Evolutionary conservation across 2,329 filamentous ascomycete genomes (phyloP).

Genomic region (Neofusicoccum sp.): DNA sequence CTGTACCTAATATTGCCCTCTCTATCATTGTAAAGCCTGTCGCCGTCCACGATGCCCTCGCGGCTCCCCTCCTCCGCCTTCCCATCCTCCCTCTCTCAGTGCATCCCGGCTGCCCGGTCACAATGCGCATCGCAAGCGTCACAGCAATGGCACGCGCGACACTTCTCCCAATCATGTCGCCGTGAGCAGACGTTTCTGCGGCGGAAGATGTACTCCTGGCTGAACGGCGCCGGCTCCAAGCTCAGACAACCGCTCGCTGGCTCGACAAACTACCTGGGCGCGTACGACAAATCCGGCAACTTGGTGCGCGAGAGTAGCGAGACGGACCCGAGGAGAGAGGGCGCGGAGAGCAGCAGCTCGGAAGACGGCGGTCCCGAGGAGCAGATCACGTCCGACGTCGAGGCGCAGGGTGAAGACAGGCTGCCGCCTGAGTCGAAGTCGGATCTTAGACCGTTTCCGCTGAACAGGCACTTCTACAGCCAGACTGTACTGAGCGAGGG

Average conservation of each 20-base stretch:
- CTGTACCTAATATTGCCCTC: slow-evolving; percentile 20
- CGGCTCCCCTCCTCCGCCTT: slow-evolving; percentile 21
- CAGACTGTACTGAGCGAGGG: slow-evolving; percentile 71
- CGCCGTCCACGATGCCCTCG: slow-evolving; percentile 31
- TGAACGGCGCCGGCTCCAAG: slow-evolving; percentile 52
- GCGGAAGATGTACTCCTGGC: slow-evolving; percentile 58
- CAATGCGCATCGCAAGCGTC: slow-evolving; percentile 16
- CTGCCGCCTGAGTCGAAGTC: slow-evolving; percentile 32
- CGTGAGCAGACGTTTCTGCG: slow-evolving; percentile 50
- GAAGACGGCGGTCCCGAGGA: slow-evolving; percentile 21
- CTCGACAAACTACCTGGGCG: slow-evolving; percentile 56
- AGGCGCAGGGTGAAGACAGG: slow-evolving; percentile 17
- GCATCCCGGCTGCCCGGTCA: slow-evolving; percentile 19
- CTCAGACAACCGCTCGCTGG: slow-evolving; percentile 49
- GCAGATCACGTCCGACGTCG: slow-evolving; percentile 15
- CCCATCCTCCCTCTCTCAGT: slow-evolving; percentile 27
- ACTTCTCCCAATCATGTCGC: slow-evolving; percentile 38
- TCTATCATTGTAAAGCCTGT: not conserved
- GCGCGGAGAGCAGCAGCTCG: slow-evolving; percentile 16
- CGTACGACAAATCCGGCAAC: slow-evolving; percentile 52
- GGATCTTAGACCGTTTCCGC: slow-evolving; percentile 63
- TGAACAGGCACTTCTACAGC: slow-evolving; percentile 69
- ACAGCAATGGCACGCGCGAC: slow-evolving; percentile 23
- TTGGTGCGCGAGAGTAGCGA: slow-evolving; percentile 36
- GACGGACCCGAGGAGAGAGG: slow-evolving; percentile 20